Base-by-base conservation (phyloP, 2,329 filamentous ascomycete species). In the Gremmenia infestans region DNA sequence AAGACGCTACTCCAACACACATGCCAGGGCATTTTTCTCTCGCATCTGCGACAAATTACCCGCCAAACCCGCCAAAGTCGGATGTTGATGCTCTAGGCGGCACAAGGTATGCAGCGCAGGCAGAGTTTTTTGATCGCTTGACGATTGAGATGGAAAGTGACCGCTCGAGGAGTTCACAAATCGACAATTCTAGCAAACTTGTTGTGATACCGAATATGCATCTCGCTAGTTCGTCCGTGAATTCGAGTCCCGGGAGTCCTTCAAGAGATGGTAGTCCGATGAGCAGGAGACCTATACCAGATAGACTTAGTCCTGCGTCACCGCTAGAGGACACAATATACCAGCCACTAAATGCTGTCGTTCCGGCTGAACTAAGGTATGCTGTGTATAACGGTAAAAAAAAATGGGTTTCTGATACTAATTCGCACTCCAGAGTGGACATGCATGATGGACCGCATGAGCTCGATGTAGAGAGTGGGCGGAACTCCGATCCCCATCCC, bases 121-220 rank as follows among this genome's bases (percentile, higher is more conserved):
- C 40, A 42, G 49, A 48, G 1, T 43, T 28, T 9, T 56, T 48
- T 39, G 54, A 55, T 32, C 50, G 36, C 2, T 57, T 48, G 7
- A 45, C 37, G 32, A 45, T 36, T 25, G 59, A 60, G 11, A 49
- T 52, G 2, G 57, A 58, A 32, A 55, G 53, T 35, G 55, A 58
- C 46, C 47, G 55, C n/a, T 57, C 61, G 5, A 40, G 53, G 42
- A 61, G 57, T 35, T 56, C 61, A 23, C 50, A 48, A 8, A 4
- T 57, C 4, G 57, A 60, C 40, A 57, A 60, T 12, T 17, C 32
- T 11, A 50, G 53, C 23, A 54, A 62, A 37, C 28, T 50, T n/a
- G 39, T 50, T n/a, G 43, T 54, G 22, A 47, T 55, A 1, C 54
- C 42, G 11, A 25, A 14, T 47, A 53, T 54, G 36, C 12, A 43